Conservation (phyloP, 1,284 basidiomycete species). For the Chiua sp. region DNA sequence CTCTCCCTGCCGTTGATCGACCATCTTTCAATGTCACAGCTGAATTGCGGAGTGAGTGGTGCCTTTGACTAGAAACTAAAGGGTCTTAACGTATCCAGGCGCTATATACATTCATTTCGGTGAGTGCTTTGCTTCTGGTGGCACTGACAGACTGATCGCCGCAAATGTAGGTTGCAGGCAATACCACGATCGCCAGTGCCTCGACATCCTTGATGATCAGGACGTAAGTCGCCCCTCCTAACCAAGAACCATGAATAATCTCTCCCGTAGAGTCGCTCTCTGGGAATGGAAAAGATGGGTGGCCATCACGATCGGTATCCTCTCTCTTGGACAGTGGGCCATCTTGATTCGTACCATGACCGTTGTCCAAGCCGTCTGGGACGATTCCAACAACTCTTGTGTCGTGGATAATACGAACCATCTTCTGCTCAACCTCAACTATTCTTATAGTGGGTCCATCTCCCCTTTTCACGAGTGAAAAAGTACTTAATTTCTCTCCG, state of each 20-base stretch:
- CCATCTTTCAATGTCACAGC: constrained; percentile 41
- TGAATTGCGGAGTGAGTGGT: constrained; percentile 63
- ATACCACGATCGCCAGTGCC: constrained; percentile 34
- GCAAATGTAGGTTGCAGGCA: constrained; percentile 28
- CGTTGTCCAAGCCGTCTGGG: constrained; percentile 62
- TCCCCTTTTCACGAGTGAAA: background rate
- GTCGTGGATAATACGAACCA: constrained; percentile 53
- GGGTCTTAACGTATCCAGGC: constrained; percentile 44
- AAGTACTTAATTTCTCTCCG: background rate
- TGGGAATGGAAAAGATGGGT: constrained; percentile 65
- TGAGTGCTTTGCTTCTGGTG: constrained; percentile 33
- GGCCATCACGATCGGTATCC: constrained; percentile 50
- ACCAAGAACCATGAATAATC: background rate
- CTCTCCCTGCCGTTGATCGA: background rate
- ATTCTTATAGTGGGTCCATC: constrained; percentile 65
- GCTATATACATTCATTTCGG: constrained; percentile 71
- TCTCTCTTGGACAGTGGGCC: constrained; percentile 68
- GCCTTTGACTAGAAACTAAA: constrained; percentile 2
- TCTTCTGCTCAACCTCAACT: constrained; percentile 62
- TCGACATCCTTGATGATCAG: constrained; percentile 69
- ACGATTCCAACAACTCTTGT: constrained; percentile 45
- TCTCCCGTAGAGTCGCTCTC: constrained; percentile 58
- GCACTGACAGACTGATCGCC: constrained; percentile 7
- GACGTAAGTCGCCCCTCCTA: constrained; percentile 49
- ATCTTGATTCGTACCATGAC: constrained; percentile 71